Evolutionary conservation across 129 eudicot genomes (phyloP), one percentile per base, ranked within the genome.

Genomic region (Solidago caesia): DNA sequence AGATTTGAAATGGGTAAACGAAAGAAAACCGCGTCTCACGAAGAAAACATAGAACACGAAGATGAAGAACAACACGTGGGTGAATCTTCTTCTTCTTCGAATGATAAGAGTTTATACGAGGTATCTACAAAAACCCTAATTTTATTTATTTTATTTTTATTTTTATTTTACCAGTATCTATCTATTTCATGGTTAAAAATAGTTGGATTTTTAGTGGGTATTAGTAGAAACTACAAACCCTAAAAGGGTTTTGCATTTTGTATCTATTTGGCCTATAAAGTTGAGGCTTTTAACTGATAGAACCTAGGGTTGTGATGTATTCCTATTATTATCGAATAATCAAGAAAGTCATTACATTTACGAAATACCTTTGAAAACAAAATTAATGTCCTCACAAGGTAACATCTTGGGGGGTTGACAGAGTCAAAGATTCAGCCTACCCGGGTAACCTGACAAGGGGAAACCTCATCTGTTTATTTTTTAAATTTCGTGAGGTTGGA

Each of bases 41-140:
- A 85, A 78, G 88, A 87, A 58, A 63, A 72, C 56, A 46, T 77
- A 27, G 86, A 80, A 58, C 83, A 81, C 42, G 85, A 76, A 53
- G 86, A 84, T 4, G 88, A 85, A 5, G 71, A 75, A 75, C 81
- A 82, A 15, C 77, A 57, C 27, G 39, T 14, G 33, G 79, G 55
- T 59, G 55, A 48, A 77, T 81, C 84, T 64, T 83, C 87, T n/a
- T 82, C 86, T 27, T 87, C 87, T 6, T 78, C 86, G 4, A 21
- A 39, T 25, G 73, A 74, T 6, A 86, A 84, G 82, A 88, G 89
- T 82, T 86, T 93, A 73, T 93, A 93, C 77, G 96, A 93, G 96
- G 98, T 93, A 80, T n/a, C 27, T 8, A 46, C 73, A 10, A 8
- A 43, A 16, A 56, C 61, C 47, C 63, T 57, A 5, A n/a, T 63